Conservation (phyloP, 495 filamentous ascomycete genomes). For the Lichina pygmaea region DNA sequence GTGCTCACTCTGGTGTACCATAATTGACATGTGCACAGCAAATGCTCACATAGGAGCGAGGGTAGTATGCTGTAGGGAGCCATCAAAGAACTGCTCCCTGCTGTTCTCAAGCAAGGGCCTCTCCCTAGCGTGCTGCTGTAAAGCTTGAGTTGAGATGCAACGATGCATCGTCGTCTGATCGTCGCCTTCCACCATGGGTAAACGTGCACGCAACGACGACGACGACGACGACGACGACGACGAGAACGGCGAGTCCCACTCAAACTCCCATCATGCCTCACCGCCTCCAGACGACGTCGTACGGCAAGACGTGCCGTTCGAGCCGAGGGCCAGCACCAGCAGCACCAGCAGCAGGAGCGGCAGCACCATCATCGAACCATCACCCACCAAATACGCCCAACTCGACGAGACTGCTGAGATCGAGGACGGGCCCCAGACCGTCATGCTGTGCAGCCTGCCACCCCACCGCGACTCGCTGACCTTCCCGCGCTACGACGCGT, state of each 20-base stretch:
- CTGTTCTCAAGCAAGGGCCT: no score
- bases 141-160: no score
- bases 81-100: no score
- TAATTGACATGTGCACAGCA: no score
- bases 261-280: no score
- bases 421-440: slow-evolving; percentile 5
- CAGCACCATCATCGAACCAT: slow-evolving; percentile 6
- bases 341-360: slow-evolving; percentile 2
- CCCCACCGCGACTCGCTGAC: slow-evolving; percentile 39
- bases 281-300: no score
- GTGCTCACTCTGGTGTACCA: no score
- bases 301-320: no score
- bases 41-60: no score
- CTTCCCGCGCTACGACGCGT: slow-evolving; percentile 56
- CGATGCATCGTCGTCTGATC: no score
- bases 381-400: slow-evolving; percentile 7
- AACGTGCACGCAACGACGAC: slow-evolving; percentile 29
- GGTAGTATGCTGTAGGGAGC: no score
- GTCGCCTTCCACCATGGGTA: slow-evolving; percentile 21
- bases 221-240: slow-evolving; percentile 8
- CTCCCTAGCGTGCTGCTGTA: no score
- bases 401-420: slow-evolving; percentile 5
- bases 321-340: slow-evolving; percentile 2
- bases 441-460: slow-evolving; percentile 57
- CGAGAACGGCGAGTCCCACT: neutral